Evolutionary conservation across 2,329 filamentous ascomycete genomes (phyloP).

Genomic region (Diplodia intermedia): DNA sequence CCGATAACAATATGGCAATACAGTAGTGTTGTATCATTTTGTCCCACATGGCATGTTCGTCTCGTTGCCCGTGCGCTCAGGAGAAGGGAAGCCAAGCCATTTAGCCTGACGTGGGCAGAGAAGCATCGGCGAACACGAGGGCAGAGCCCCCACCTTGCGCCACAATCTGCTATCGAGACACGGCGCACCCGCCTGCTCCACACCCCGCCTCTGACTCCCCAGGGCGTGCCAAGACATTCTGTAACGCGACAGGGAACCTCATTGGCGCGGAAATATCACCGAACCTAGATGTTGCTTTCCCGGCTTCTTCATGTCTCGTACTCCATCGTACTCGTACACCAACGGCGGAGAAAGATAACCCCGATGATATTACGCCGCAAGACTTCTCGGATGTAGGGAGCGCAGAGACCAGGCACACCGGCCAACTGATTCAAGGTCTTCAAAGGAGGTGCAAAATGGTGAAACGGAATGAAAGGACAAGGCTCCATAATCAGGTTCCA

Average conservation of each 20-base stretch:
- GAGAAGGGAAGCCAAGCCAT: neutral
- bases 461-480: neutral
- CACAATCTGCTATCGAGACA: neutral
- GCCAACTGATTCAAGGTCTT: no score
- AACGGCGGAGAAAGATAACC: neutral
- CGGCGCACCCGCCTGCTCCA: neutral
- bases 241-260: neutral
- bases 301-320: neutral
- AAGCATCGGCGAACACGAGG: neutral
- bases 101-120: neutral
- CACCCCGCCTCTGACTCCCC: neutral
- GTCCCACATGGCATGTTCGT: neutral
- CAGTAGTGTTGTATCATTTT: neutral
- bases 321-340: neutral
- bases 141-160: neutral
- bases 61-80: neutral
- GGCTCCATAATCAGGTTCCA: neutral
- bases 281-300: neutral
- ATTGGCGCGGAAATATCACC: neutral
- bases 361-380: neutral
- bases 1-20: neutral
- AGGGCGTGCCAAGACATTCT: conserved; percentile 14
- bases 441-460: neutral
- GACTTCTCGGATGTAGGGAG: neutral
- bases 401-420: neutral